phyloP scores from a whole-genome alignment of 139 green algal genomes.

The Chloropicon primus region DNA sequence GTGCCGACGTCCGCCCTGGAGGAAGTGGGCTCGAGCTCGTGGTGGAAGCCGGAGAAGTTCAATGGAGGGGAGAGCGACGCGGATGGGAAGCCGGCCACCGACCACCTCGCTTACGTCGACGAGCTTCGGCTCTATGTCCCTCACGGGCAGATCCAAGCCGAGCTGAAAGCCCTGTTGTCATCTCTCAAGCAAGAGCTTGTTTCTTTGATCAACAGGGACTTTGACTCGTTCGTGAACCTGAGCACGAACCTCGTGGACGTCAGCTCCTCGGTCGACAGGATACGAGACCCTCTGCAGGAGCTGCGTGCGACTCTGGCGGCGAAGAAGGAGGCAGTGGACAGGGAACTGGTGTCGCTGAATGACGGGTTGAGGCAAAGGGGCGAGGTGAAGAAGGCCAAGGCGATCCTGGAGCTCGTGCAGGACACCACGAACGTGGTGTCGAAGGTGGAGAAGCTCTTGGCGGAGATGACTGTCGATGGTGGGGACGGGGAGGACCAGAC shows the following conservation, averaged over 20 bases:
- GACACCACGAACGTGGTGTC: constrained; percentile 65
- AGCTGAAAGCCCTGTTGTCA: background rate
- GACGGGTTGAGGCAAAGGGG: background rate
- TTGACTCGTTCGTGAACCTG: constrained; percentile 81
- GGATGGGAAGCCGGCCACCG: background rate
- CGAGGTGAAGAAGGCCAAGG: background rate
- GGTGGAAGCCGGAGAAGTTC: background rate
- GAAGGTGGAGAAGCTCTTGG: constrained; percentile 90
- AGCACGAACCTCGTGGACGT: constrained; percentile 68
- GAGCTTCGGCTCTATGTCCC: background rate
- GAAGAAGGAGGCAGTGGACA: background rate
- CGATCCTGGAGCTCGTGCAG: constrained; percentile 22
- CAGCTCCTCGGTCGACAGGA: constrained; percentile 65
- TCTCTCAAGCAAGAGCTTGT: constrained; percentile 34
- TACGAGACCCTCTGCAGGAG: constrained; percentile 62
- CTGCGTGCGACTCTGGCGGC: constrained; percentile 12
- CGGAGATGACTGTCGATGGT: constrained; percentile 35
- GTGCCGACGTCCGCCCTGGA: background rate
- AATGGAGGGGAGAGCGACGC: no score
- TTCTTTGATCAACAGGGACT: constrained; percentile 92
- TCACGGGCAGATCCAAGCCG: background rate
- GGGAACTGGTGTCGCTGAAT: background rate
- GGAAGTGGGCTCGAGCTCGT: background rate
- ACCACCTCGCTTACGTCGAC: background rate
- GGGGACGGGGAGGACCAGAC: constrained; percentile 18